Percentiles rank a stretch among this genome's conserved stretches.
Conservation (phyloP, 495 filamentous ascomycete genomes). For the Tuber borchii region DNA sequence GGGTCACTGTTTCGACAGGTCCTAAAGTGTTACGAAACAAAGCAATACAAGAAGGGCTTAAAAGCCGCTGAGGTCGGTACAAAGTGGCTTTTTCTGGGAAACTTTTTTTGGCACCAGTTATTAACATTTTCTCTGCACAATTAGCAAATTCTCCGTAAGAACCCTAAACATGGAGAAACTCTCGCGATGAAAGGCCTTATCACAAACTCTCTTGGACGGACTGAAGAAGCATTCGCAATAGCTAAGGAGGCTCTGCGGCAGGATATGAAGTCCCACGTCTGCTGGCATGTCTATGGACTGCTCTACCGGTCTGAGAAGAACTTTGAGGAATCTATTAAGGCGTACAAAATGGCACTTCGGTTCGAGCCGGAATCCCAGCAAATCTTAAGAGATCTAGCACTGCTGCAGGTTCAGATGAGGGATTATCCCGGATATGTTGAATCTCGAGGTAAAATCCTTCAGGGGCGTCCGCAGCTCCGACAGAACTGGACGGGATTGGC, state of each 20-base stretch:
- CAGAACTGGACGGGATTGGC: constrained; percentile 96
- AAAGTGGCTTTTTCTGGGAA: not conserved
- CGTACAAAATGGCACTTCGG: constrained; percentile 87
- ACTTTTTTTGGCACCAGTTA: not conserved
- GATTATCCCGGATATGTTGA: constrained; percentile 91
- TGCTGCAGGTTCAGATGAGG: constrained; percentile 92
- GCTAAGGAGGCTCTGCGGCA: constrained; percentile 84
- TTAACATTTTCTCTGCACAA: not conserved
- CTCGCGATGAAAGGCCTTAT: constrained; percentile 98
- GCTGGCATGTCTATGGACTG: constrained; percentile 99
- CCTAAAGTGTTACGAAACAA: constrained; percentile 90
- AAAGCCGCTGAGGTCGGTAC: constrained; percentile 33
- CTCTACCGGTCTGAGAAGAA: constrained; percentile 90
- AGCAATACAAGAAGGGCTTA: constrained; percentile 92
- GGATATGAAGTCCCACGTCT: constrained; percentile 98
- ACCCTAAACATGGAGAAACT: constrained; percentile 94
- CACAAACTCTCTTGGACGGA: constrained; percentile 81
- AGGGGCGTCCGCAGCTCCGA: constrained; percentile 66
- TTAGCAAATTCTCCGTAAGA: constrained; percentile 87
- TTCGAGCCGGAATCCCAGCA: constrained; percentile 88
- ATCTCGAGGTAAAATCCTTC: constrained; percentile 76
- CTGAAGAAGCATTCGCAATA: constrained; percentile 85
- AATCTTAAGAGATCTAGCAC: constrained; percentile 87
- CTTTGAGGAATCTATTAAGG: constrained; percentile 97
- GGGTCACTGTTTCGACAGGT: constrained; percentile 85